A percentile compares a stretch with the other conserved stretches of the same genome.
phyloP scores from a whole-genome alignment of 352 stramenopile genomes.

The Pythium brachiatum region DNA sequence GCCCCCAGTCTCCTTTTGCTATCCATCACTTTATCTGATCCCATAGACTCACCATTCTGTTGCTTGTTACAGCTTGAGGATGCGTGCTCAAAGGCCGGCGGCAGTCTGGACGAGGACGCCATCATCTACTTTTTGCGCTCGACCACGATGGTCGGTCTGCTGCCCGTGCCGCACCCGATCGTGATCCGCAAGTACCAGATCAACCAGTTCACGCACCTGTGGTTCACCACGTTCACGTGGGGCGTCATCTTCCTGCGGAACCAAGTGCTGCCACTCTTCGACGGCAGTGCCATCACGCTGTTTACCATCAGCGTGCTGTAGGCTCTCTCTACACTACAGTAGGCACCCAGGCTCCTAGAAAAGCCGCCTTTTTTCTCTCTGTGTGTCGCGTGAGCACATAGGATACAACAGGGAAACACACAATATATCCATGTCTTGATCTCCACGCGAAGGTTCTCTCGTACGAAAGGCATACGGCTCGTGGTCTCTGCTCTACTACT shows the following conservation, averaged over 20 bases:
- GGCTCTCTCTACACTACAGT: background rate
- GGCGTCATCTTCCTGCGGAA: conserved; percentile 98
- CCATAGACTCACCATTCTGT: background rate
- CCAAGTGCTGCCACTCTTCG: conserved; percentile 96
- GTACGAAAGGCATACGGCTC: background rate
- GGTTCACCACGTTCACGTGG: conserved; percentile 99
- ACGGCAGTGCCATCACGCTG: conserved; percentile 94
- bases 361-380: background rate
- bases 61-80: conserved; percentile 49
- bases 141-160: conserved; percentile 98
- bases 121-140: conserved; percentile 96
- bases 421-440: conserved; percentile 18
- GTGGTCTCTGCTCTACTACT: background rate
- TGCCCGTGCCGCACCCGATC: conserved; percentile 97
- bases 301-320: conserved; percentile 92
- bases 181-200: conserved; percentile 99
- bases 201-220: conserved; percentile 98
- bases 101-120: conserved; percentile 93
- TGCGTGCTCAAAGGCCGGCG: conserved; percentile 68
- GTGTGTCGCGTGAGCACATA: background rate
- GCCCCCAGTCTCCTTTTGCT: background rate
- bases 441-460: conserved; percentile 2
- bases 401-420: background rate
- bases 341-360: no score
- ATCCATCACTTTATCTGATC: background rate